These are phyloP conservation scores for Kondoa subrosea DNA, from an alignment of 768 basidiomycete species.

Conservation along the genomic window DNA sequence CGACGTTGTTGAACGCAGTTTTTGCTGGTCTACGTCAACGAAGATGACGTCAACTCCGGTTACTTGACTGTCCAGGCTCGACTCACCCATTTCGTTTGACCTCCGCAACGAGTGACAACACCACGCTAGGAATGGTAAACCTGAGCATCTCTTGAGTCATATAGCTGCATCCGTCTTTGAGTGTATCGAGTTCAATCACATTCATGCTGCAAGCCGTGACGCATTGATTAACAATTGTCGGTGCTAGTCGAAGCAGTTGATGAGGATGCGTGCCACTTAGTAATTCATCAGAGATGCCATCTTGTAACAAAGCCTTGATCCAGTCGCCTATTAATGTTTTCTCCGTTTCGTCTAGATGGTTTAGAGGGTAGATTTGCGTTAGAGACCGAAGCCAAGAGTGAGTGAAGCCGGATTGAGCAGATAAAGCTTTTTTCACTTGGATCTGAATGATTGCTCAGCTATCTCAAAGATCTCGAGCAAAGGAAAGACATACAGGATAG, in stretches of 20 bases:
- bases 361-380: background rate
- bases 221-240: constrained; percentile 33
- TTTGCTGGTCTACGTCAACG: background rate
- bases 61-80: background rate
- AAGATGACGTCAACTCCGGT: background rate
- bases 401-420: background rate
- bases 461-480: background rate
- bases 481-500: background rate
- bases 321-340: constrained; percentile 14
- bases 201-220: constrained; percentile 29
- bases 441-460: background rate
- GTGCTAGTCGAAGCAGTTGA: constrained; percentile 30
- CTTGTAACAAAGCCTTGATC: constrained; percentile 21
- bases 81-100: constrained; percentile 31
- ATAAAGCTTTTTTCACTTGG: background rate
- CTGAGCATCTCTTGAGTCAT: constrained; percentile 34
- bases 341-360: background rate
- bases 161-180: constrained; percentile 33
- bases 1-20: background rate
- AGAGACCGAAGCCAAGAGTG: background rate
- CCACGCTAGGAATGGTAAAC: constrained; percentile 33
- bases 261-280: constrained; percentile 31
- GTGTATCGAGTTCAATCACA: constrained; percentile 31
- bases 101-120: constrained; percentile 31
- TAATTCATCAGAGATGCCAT: constrained; percentile 25